Base-by-base conservation (phyloP, 1,284 basidiomycete genomes). In the Malassezia furfur region DNA sequence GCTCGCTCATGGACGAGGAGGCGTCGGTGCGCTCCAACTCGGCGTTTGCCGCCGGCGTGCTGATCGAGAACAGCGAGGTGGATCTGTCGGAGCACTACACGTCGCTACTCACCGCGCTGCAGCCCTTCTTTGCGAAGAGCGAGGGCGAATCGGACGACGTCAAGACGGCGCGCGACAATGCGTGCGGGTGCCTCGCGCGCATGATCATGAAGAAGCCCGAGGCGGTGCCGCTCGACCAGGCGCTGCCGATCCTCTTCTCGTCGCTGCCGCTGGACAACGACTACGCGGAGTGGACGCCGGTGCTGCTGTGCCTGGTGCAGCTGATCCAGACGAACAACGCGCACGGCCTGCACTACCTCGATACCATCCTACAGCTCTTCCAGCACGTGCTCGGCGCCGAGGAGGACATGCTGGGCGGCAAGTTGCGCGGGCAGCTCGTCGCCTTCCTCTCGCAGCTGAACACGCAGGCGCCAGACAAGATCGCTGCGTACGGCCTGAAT, bases 1-100 rank as follows among this genome's bases (percentile, higher is more conserved):
- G 70, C 30, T 90, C 88, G 9, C 81, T 98, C 30, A 77, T 81
- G 59, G 94, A 98, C 72, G 79, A 82, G 36, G 93, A 96, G 53
- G 79, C 85, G 9, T 91, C 96, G 75, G 91, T 98, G 5, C 84
- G 89, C 67, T 91, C 88, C 77, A 98, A 98, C 71, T 90, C 91
- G 32, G 90, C 91, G 10, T 99, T 96, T 72, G 91, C 91, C 22
- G 81, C 85, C 31, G 94, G 94, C 62, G 84, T 94, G 41, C 81
- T 99, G 57, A 82, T 96, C 60, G 89, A 93, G 78, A 83, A 93
- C 79, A 85, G 88, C 14, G 80, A 85, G 47, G 74, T 83, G 51
- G 91, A 99, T 76, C 81, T 98, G 39, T 84, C 86, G 8, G 78
- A 81, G 5, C 91, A 96, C 75, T 96, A 87, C 78, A 75, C 84